Conservation (phyloP, 2,329 filamentous ascomycete genomes). For the Alternaria consortialis region DNA sequence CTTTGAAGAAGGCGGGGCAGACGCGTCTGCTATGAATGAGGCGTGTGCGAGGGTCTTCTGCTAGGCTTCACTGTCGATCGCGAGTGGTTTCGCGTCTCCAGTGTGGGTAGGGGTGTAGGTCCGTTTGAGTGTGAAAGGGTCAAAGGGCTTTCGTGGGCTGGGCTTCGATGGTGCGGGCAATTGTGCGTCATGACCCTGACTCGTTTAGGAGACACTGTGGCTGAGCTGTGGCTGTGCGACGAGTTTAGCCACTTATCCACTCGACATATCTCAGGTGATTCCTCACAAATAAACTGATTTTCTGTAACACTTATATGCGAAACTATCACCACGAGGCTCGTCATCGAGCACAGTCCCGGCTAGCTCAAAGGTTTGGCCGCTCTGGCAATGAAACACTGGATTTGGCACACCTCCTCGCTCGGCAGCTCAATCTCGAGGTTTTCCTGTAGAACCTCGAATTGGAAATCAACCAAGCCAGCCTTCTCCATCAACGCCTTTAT, state of each 20-base stretch:
- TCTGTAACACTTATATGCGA: neutral
- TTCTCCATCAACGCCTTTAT: neutral
- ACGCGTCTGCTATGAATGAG: constrained; percentile 22
- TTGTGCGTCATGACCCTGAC: constrained; percentile 21
- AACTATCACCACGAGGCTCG: neutral
- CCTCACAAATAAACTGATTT: neutral
- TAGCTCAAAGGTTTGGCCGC: neutral
- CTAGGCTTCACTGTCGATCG: constrained; percentile 12
- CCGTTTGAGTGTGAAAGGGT: constrained; percentile 14
- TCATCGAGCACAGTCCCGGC: neutral
- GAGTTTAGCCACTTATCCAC: neutral
- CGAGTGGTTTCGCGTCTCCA: constrained; percentile 18
- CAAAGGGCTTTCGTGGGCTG: constrained; percentile 12
- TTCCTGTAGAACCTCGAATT: neutral
- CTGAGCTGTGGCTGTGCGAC: constrained; percentile 7
- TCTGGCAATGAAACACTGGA: neutral
- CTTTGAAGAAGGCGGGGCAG: constrained; percentile 23
- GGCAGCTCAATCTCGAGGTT: neutral
- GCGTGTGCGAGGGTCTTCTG: constrained; percentile 13
- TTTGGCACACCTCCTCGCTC: neutral
- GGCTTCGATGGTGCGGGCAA: constrained; percentile 11
- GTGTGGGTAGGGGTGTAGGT: constrained; percentile 17
- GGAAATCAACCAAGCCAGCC: neutral
- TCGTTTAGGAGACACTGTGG: constrained; percentile 19
- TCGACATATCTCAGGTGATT: neutral